Evolutionary conservation across 1,139 yeast genomes (phyloP).

Genomic region (Wickerhamomyces sp.): DNA sequence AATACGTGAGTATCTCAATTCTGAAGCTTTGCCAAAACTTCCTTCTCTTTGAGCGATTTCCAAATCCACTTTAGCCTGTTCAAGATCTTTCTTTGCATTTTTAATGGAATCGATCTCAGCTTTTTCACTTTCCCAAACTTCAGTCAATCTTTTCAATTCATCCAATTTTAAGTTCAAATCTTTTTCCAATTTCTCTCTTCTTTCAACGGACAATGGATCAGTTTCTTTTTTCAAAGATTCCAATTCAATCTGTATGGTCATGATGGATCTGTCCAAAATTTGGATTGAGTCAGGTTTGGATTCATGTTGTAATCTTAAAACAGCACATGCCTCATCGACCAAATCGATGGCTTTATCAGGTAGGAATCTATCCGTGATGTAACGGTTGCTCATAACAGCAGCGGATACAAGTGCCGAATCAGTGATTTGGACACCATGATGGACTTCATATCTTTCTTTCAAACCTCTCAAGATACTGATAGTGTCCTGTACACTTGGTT

Average conservation of each 20-base stretch:
- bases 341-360: constrained; percentile 97
- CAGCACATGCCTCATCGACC: constrained; percentile 97
- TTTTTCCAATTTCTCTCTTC: constrained; percentile 59
- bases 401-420: constrained; percentile 94
- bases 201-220: constrained; percentile 75
- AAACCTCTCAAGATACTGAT: constrained; percentile 89
- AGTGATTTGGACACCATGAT: constrained; percentile 95
- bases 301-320: constrained; percentile 89
- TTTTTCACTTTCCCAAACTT: constrained; percentile 83
- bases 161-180: constrained; percentile 58
- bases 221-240: constrained; percentile 92
- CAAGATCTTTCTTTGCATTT: constrained; percentile 73
- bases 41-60: constrained; percentile 83
- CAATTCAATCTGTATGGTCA: constrained; percentile 92
- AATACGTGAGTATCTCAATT: constrained; percentile 77
- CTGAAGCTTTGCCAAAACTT: constrained; percentile 84
- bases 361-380: constrained; percentile 83
- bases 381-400: constrained; percentile 83
- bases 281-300: constrained; percentile 95
- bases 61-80: constrained; percentile 75
- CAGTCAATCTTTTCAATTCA: constrained; percentile 65
- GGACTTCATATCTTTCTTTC: constrained; percentile 92
- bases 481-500: constrained; percentile 91
- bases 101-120: constrained; percentile 70
- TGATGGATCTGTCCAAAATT: constrained; percentile 78